Base-by-base conservation (phyloP, 345 rosid genomes). In the Geranium rotundifolium region DNA sequence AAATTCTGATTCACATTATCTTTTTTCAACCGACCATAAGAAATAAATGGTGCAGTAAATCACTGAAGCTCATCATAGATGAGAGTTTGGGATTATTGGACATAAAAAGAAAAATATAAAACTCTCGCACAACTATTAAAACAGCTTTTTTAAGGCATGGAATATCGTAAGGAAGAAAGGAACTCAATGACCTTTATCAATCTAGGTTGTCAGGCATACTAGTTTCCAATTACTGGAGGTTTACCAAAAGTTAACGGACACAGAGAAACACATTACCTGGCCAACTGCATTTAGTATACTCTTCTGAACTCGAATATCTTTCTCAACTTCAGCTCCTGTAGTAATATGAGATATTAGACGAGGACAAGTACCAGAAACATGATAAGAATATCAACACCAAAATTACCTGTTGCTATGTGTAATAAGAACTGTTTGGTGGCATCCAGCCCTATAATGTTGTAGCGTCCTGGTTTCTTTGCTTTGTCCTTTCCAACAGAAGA, bases 371-470 rank as follows among this genome's bases (percentile, higher is more conserved):
- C 34, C 5, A 29, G 63, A 57, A 54, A 69, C 4, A 49, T 27
- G 56, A 29, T 49, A 3, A 37, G 15, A 30, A 57, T 1, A 60
- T 17, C 60, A 29, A 60, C 12, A 6, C 66, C 64, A 64, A 46
- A 46, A 54, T 57, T 57, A 93, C 99, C 95, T 78, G 90, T 77
- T 57, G 95, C 99, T 66, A 90, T 79, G 66, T 85, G 74, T 69
- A 90, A 77, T 72, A 93, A 77, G 73, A 93, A 86, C 37, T 83
- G 95, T 69, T 79, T 85, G 3, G 86, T 67, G 31, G 85, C 73
- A 72, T 93, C 97, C 73, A 93, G 79, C 54, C 97, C 99, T 54
- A 87, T 79, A 61, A 93, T 76, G 74, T 90, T 80, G 74, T 76
- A 76, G 69, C 83, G 72, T 72, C 87, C 84, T 34, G 85, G 86